phyloP scores from a whole-genome alignment of 2,329 filamentous ascomycete genomes.

The Emergomyces orientalis region DNA sequence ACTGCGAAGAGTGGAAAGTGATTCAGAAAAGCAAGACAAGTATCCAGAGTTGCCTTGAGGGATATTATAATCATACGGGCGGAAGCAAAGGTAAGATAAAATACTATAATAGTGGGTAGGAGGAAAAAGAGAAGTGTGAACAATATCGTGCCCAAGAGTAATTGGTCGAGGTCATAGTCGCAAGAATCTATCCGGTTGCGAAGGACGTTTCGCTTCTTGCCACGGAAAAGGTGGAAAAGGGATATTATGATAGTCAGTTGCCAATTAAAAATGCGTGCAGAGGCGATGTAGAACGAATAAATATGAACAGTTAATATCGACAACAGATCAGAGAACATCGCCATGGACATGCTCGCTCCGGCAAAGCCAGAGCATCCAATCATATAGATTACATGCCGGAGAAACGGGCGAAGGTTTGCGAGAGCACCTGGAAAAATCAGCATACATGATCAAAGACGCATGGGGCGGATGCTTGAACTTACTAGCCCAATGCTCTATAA shows the following conservation, averaged over 20 bases:
- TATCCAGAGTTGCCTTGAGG: conserved; percentile 84
- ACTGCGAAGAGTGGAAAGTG: conserved; percentile 96
- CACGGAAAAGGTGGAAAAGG: conserved; percentile 95
- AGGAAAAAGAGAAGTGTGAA: conserved; percentile 95
- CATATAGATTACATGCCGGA: conserved; percentile 83
- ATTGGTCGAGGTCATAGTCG: conserved; percentile 95
- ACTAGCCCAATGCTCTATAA: conserved; percentile 96
- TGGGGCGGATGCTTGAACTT: conserved; percentile 27
- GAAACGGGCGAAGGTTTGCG: conserved; percentile 61
- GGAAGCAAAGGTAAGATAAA: conserved; percentile 91
- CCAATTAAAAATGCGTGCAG: conserved; percentile 96
- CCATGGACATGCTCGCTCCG: conserved; percentile 93
- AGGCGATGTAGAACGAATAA: conserved; percentile 95
- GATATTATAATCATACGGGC: conserved; percentile 92
- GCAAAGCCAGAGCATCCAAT: conserved; percentile 93
- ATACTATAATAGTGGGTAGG: conserved; percentile 87
- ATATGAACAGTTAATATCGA: conserved; percentile 91
- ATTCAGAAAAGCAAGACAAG: conserved; percentile 83
- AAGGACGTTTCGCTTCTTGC: conserved; percentile 94
- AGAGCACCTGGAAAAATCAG: conserved; percentile 54
- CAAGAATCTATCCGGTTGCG: conserved; percentile 97
- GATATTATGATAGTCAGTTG: conserved; percentile 94
- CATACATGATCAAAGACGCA: background rate
- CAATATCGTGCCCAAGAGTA: conserved; percentile 89
- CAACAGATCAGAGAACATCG: conserved; percentile 86